Base-by-base conservation (phyloP, 495 filamentous ascomycete species). In the Penicillium verhagenii region DNA sequence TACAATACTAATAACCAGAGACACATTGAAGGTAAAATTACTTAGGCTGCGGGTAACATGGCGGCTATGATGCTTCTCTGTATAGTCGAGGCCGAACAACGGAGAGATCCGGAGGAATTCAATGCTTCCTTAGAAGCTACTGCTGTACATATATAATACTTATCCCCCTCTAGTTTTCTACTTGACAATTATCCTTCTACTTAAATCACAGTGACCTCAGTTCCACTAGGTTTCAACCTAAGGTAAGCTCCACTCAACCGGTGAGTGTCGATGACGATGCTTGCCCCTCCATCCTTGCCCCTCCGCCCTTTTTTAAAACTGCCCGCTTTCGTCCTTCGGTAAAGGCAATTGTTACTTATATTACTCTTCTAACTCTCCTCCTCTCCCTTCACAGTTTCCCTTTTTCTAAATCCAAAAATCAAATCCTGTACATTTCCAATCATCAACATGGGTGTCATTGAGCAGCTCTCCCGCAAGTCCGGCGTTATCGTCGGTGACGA, bases 401-500 rank as follows among this genome's bases (percentile, higher is more conserved):
- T 23, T 29, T 54, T 35, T 46, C 38, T n/a, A 13, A 35, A 35
- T 35, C 53, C 19, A 50, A 52, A n/a, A n/a, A n/a, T n/a, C 44
- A 35, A 38, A 40, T 49, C 28, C 46, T 59, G 33, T 58, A 44
- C 53, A 46, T 49, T 55, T 46, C 26, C 26, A 35, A 56, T 50
- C 50, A 42, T 60, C 39, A 57, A 28, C 21, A 87, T 88, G 84
- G 84, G 86, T 82, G 79, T 72, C 63, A 65, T 75, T 58, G 83
- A 87, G 54, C 72, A 85, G 68, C 83, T 94, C 47, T 82, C 71
- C 72, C 84, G 87, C 72, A 93, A 92, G 83, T 67, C 78, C 63
- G 90, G 90, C 67, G 90, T 95, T 79, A 90, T 92, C 77, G 84
- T 88, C 71, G 90, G 90, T 65, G 88, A 94, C 64, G 89, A 94